A percentile compares a stretch with the other conserved stretches of the same genome.
These are phyloP conservation scores for Aureobasidium sp. DNA, from an alignment of 2,329 filamentous ascomycete genomes.

Conservation along the genomic window DNA sequence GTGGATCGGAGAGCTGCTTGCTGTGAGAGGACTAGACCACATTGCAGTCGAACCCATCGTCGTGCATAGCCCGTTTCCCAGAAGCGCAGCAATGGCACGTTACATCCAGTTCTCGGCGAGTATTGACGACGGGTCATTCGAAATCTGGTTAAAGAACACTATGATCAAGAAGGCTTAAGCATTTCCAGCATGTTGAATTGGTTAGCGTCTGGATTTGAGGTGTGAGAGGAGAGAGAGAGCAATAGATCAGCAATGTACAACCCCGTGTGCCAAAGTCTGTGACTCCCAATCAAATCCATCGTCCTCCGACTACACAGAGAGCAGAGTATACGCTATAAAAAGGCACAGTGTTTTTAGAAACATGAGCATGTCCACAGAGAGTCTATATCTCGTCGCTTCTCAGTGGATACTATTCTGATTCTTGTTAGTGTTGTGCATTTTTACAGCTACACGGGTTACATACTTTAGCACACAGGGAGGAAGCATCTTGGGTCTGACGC, in stretches of 20 bases:
- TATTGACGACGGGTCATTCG: slow-evolving; percentile 44
- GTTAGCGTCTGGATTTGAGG: background rate
- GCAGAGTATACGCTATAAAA: no score
- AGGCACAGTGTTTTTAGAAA: no score
- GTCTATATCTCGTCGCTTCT: no score
- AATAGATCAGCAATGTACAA: background rate
- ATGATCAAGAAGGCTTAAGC: slow-evolving; percentile 20
- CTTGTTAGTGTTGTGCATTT: no score
- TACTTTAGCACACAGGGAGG: no score
- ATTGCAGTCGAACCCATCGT: slow-evolving; percentile 46
- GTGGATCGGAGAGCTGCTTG: slow-evolving; percentile 49
- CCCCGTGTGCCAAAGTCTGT: no score
- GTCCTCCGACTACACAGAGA: no score
- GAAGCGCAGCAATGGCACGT: slow-evolving; percentile 46
- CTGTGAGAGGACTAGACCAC: slow-evolving; percentile 40
- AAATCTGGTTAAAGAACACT: slow-evolving; percentile 40
- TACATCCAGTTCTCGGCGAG: slow-evolving; percentile 53
- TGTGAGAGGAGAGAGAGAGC: background rate
- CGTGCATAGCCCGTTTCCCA: slow-evolving; percentile 44
- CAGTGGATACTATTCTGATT: no score
- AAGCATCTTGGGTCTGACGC: background rate
- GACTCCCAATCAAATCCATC: no score
- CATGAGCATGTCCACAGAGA: no score
- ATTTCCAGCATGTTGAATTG: background rate
- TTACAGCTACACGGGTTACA: no score